Base-by-base conservation (phyloP, 1,284 basidiomycete species). In the Serendipita sp. region DNA sequence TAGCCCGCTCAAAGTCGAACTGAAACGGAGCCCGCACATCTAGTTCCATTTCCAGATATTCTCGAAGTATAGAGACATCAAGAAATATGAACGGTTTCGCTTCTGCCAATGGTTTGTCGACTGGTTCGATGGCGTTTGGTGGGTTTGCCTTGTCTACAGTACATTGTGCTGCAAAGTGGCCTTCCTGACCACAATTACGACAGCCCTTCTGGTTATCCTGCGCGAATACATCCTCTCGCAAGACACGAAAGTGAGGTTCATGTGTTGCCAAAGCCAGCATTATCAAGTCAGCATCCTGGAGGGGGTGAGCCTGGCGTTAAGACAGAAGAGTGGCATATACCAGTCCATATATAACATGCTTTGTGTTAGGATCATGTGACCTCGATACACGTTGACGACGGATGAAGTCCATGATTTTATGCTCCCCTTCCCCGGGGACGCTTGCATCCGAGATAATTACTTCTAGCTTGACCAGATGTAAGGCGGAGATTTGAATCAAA, bases 381-480 rank as follows among this genome's bases (percentile, higher is more conserved):
- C 84, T 82, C 70, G 96, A 90, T 58, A 82, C 80, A 60, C 96
- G 82, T 70, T 97, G 93, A 60, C 94, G 82, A 64, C 96, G 81
- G 67, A 99, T 96, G 73, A 85, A 97, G 71, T 99, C 96, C 92
- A 99, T 98, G 68, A 99, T 98, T 78, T 99, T 99, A 77, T 99
- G 96, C 74, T 99, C 96, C 71, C 96, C 96, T 75, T 99, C 96
- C 67, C 95, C 95, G 1, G 95, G 95, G 8, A 99, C 96, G 63
- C 89, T 88, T 1, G 95, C 92, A 69, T 99, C 96, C 1, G 96
- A 99, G 65, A 99, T 92, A 67, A 99, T 87, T 66, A 99, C 90
- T 78, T 98, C 85, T 45, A 97, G 79, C 88, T 93, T 67, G 38
- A 43, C 64, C 55, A 61, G 58, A 61, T 43, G 60, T 29, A 60